Evolutionary conservation across 257 asterid genomes (phyloP), one percentile per base, ranked within the genome.

Genomic region (Nemophila menziesii): DNA sequence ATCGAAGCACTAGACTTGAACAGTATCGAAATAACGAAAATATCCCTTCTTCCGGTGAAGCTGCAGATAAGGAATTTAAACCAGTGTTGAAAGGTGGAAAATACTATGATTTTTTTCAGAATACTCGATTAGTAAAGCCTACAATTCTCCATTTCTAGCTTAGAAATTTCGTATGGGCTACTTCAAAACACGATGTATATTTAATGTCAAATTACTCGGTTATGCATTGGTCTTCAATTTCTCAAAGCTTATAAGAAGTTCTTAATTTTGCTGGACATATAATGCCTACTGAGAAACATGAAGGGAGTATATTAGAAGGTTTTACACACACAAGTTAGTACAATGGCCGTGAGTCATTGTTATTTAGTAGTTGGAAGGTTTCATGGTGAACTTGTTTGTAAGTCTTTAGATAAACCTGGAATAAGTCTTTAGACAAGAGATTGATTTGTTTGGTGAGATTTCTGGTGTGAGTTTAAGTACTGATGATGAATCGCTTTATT

Each of bases 91-190:
- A 68, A 59, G 87, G 82, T 57, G 70, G 74, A 27, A 65, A 62
- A 48, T 82, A 66, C 55, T 82, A 56, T 22, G 85, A 82, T 5
- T 82, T 82, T 64, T 75, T 75, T 52, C 68, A 75, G 40, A 82
- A 82, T 57, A 58, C 94, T 48, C 71, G 92, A 79, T 41, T 74
- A 17, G 93, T 82, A 66, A 82, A 82, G 68, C 87, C 94, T 33
- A 82, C 92, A 8, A 62, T 82, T 56, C 85, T 76, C 54, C 92
- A 82, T 65, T 79, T 75, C 67, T 92, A 82, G 93, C 74, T 81
- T 29, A 67, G 90, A 58, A 75, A 81, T 67, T 68, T 78, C 65
- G 86, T 81, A 17, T 81, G 93, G 93, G 80, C 93, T 39, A 72
- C 90, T 18, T 78, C 93, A 9, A 81, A 81, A 46, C 93, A 81